Conservation (phyloP, 2,329 filamentous ascomycete genomes). For the Sarocladium kiliense region DNA sequence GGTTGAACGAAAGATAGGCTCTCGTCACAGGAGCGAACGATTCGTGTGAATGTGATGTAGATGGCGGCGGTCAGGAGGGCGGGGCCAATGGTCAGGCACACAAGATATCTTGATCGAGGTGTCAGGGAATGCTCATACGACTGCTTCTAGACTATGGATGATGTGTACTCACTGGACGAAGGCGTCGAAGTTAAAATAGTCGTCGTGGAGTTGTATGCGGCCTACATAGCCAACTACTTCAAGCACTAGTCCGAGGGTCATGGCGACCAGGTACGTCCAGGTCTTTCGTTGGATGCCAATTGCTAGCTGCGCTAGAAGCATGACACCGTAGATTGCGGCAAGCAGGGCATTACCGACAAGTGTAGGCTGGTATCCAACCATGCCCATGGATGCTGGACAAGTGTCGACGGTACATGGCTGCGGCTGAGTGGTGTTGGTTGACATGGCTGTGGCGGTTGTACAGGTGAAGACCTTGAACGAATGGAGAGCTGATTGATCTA, state of each 20-base stretch:
- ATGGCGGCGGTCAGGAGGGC: conserved; percentile 59
- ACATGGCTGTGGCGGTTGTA: not conserved
- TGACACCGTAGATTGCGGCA: conserved; percentile 33
- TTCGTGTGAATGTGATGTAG: conserved; percentile 51
- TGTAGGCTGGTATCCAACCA: conserved; percentile 33
- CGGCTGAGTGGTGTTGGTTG: not conserved
- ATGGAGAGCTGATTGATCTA: not conserved
- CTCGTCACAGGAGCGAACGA: conserved; percentile 38
- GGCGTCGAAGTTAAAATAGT: conserved; percentile 46
- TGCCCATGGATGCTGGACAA: not conserved
- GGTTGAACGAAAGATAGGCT: conserved; percentile 28
- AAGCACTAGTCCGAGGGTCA: conserved; percentile 46
- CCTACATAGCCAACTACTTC: conserved; percentile 57
- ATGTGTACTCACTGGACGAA: conserved; percentile 52
- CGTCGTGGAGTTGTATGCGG: conserved; percentile 46
- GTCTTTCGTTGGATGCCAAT: conserved; percentile 33
- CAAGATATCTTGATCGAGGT: conserved; percentile 20
- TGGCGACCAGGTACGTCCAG: conserved; percentile 35
- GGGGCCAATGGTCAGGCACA: conserved; percentile 55
- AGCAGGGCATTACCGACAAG: conserved; percentile 25
- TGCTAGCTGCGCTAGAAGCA: conserved; percentile 33
- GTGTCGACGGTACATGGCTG: conserved; percentile 8
- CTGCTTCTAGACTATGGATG: conserved; percentile 16
- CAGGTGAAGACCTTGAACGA: not conserved
- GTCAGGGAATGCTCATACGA: not conserved